Base-by-base conservation (phyloP, 2,329 filamentous ascomycete species). In the Ceratocystis ficicola region DNA sequence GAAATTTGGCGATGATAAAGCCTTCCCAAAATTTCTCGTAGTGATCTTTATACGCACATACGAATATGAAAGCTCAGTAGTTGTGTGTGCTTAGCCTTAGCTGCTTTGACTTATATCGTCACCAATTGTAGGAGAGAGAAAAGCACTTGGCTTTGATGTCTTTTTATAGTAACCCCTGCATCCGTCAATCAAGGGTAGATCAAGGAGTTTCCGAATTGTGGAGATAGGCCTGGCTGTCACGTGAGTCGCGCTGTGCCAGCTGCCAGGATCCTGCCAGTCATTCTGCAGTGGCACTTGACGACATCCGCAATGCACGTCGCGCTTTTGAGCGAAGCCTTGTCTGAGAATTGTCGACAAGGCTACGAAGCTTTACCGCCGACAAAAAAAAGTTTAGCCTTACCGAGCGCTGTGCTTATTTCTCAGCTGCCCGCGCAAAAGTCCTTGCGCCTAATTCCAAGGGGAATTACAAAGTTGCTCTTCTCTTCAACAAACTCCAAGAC, bases 291-390 rank as follows among this genome's bases (percentile, higher is more conserved):
- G 7, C 22, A 25, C 50, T 8, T 22, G 17, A 6, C 12, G 2
- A 7, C 36, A 41, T 15, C 20, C 15, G 12, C 3, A 28, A 12
- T 6, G 12, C 52, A 32, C 20, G 55, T 59, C 55, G 55, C 55
- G 55, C 15, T 52, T 15, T 50, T 20, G 48, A 5, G 48, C 20
- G 48, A 41, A 41, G 36, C 36, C 36, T 41, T 15, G 36, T 41
- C 36, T 57, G 15, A 22, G 52, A 32, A 12, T n/a, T 57, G 28
- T 59, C 55, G 55, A 59, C 55, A 59, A 59, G 55, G 55, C 55
- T 59, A 30, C 55, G 30, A 32, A 59, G 55, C 55, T 36, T 59
- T 36, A 30, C 55, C 30, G 36, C 5, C 36, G 12, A 17, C 22
- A 5, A 12, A 32, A 25, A 59, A 59, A 59, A 59, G 55, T 32